Evolutionary conservation across 192 early-diverging fungal genomes (phyloP), one percentile per base, ranked within the genome.

Genomic region (Neocallimastix lanati): DNA sequence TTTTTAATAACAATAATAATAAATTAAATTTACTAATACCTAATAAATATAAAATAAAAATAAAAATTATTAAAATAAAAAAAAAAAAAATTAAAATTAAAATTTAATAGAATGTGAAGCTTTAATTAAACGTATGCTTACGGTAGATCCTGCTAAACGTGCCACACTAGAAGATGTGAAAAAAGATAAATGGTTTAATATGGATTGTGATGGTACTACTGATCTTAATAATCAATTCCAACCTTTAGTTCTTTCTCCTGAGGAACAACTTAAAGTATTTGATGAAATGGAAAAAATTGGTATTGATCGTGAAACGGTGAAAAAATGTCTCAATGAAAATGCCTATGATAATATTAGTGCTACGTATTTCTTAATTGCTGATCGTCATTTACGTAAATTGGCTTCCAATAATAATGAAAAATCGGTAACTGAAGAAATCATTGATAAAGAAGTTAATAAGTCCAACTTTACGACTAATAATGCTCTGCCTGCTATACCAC

Each of bases 211-310:
- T 21, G 21, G 21, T 4, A 50, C 16, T 50, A 50, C 16, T 50
- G 40, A 50, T 13, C 18, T 1, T 21, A 21, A 50, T 16, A 6
- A 21, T 50, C 16, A 50, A 21, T 4, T 4, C 21, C 58, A 28
- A 28, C 35, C 83, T 28, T 7, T 77, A 3, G 28, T 29, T 85
- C 79, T 90, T 28, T 84, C 86, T 27, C 76, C 80, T 6, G 89
- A 90, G 27, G 84, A 88, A 78, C 84, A 84, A 29, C 76, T 81
- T n/a, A 81, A 76, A 28, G 85, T 90, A 16, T 81, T 90, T 76
- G 82, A 82, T 76, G 87, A 90, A 77, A 82, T 90, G 58, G 86
- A 89, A 80, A 87, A 90, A 27, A 85, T 90, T 76, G 89, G 89
- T 28, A 78, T 90, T 29, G 88, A 90, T 77, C 78, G 83, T 28